Evolutionary conservation across 2,329 filamentous ascomycete species (phyloP), one percentile per base, ranked within the genome.

Genomic region (Aspergillus amoenus): DNA sequence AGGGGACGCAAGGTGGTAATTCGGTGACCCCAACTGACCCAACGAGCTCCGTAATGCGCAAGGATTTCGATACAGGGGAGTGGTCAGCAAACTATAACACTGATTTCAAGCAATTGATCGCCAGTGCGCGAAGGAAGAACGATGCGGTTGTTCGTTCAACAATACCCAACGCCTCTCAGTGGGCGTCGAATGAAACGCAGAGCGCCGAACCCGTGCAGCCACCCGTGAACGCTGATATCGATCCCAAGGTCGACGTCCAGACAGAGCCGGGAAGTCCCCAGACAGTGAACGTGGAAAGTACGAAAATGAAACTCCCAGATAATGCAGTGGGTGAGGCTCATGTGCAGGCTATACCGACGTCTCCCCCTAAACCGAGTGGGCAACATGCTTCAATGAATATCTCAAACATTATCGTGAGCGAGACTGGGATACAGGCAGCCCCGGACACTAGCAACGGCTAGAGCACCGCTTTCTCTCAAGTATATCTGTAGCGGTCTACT

Each of bases 81-180:
- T 96, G 93, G 88, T 86, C 88, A 22, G 79, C 79, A 7, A 87
- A 81, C 59, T 88, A 97, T 73, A 86, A 87, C 47, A 78, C 78
- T 17, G 88, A 91, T 1, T 99, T 96, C 71, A 86, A 87, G 60
- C 83, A 88, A 43, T 73, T 99, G 44, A 93, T 97, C 66, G 88
- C 87, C 3, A 87, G 83, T 64, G 94, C 93, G 15, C 84, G 84
- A 59, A 73, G 84, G 82, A 65, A 83, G 78, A 66, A 63, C 64
- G 46, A 78, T 43, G 65, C 64, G 2, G 57, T 66, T 21, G 57
- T 68, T 27, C 64, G 62, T 50, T 64, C 68, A n/a, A 68, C 64
- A 4, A 68, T 66, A 27, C 63, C 71, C n/a, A 66, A 61, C 22
- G 57, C 60, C 17, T 50, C 60, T 17, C 52, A 51, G 17, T 44